Conservation (phyloP, 129 eudicot species). For the Flaveria linearis region DNA sequence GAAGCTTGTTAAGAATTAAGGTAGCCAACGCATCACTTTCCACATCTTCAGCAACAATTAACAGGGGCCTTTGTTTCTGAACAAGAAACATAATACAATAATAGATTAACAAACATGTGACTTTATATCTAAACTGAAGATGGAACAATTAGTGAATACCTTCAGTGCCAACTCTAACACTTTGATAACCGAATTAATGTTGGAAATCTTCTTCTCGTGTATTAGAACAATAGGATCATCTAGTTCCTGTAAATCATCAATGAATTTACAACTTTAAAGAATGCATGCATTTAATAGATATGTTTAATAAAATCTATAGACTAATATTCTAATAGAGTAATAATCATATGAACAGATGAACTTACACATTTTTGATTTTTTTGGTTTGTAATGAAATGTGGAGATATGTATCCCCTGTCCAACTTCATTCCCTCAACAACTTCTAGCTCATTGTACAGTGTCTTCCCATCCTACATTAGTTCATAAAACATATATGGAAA, state of each 20-base stretch:
- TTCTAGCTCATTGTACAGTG: slow-evolving; percentile 83
- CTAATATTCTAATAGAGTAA: not conserved
- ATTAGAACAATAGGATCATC: slow-evolving; percentile 84
- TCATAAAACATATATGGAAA: not conserved
- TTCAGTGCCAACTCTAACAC: slow-evolving; percentile 85
- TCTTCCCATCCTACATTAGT: slow-evolving; percentile 78
- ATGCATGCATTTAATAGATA: not conserved
- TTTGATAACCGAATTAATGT: slow-evolving; percentile 67
- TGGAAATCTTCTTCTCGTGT: slow-evolving; percentile 85
- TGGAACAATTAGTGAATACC: slow-evolving; percentile 38
- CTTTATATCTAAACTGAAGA: slow-evolving; percentile 8
- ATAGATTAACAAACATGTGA: not conserved
- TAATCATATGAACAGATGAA: not conserved
- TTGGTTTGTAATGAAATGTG: slow-evolving; percentile 77
- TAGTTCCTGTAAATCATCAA: slow-evolving; percentile 54
- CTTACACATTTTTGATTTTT: slow-evolving; percentile 91
- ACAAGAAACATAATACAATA: slow-evolving; percentile 13
- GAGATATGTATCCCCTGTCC: slow-evolving; percentile 95
- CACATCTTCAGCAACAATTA: slow-evolving; percentile 83
- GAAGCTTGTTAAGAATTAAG: slow-evolving; percentile 76
- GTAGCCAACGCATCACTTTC: slow-evolving; percentile 93
- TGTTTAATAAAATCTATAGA: not conserved
- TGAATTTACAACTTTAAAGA: slow-evolving; percentile 2
- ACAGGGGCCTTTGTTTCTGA: slow-evolving; percentile 72
- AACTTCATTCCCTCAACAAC: slow-evolving; percentile 99